Base-by-base conservation (phyloP, 768 basidiomycete species). In the Melanogaster broomeanus region DNA sequence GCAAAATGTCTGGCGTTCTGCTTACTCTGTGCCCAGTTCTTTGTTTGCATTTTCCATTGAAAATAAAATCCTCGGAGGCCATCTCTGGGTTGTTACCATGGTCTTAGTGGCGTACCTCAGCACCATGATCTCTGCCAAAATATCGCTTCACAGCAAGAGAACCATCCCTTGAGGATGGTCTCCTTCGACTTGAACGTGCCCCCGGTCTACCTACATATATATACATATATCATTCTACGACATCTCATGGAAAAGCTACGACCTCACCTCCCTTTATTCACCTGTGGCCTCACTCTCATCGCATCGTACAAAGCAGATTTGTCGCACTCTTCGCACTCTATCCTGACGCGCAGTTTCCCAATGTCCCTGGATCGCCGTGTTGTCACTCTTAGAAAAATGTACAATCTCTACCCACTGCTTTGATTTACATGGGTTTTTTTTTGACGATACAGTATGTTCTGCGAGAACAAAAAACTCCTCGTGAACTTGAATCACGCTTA, bases 41-140 rank as follows among this genome's bases (percentile, higher is more conserved):
- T 63, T 79, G 16, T 85, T 85, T 58, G 80, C 82, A 11, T 61
- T 79, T 49, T 84, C 82, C 13, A 67, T 75, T 13, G 70, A 78
- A 30, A 71, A 69, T 57, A 71, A 78, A 35, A 53, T 80, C n/a
- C 66, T 85, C 2, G 72, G 77, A 21, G 83, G 83, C 4, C 70
- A 84, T 59, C 59, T 81, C 18, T 87, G 84, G 85, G 79, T 77
- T 22, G 56, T 78, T 27, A 62, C 82, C 37, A 83, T 84, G 81
- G 63, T 72, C 22, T 33, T 48, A 24, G 66, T 84, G 19, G 75
- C 74, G 42, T 65, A 71, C 22, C 55, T 71, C 43, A 73, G 77
- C 34, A 67, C 64, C 6, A 50, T 45, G 11, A 54, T 60, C 30
- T 69, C 64, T 13, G 51, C 56, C 39, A 57, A 57, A 38, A 63